Evolutionary conservation across 306 rosid species (phyloP).

Genomic region (Datisca glomerata): DNA sequence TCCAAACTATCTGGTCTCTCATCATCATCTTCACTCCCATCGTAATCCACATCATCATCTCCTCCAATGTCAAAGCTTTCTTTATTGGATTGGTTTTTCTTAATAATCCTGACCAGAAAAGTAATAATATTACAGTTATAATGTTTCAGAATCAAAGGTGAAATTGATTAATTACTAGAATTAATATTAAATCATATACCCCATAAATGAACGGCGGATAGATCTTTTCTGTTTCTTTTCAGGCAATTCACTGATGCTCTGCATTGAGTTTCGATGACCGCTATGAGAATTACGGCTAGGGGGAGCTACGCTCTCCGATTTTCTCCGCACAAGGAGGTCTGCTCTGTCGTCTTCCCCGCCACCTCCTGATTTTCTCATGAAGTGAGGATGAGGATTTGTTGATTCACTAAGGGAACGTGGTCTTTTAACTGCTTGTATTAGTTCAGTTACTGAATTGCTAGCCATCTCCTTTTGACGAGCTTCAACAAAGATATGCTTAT

Average conservation of each 20-base stretch:
- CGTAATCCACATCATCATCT: conserved; percentile 16
- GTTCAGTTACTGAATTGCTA: conserved; percentile 50
- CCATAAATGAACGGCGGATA: conserved; percentile 65
- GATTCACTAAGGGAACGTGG: conserved; percentile 89
- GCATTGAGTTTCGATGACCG: conserved; percentile 36
- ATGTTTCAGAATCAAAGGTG: no score
- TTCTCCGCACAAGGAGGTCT: conserved; percentile 31
- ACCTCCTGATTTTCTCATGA: conserved; percentile 46
- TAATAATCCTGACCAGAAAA: conserved; percentile 48
- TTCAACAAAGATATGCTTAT: no score
- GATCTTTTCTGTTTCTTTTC: conserved; percentile 53
- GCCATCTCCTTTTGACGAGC: conserved; percentile 93
- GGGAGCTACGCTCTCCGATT: conserved; percentile 49
- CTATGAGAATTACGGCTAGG: conserved; percentile 32
- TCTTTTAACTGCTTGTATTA: conserved; percentile 65
- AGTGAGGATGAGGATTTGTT: conserved; percentile 34
- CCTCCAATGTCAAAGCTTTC: conserved; percentile 30
- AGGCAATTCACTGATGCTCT: conserved; percentile 55
- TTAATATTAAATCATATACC: conserved; percentile 32
- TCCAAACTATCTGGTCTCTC: conserved; percentile 42
- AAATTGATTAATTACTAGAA: no score
- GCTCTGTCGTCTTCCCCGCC: conserved; percentile 19
- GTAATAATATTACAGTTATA: no score
- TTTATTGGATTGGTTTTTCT: conserved; percentile 36
- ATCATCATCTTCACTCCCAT: conserved; percentile 41